Base-by-base conservation (phyloP, 2,329 filamentous ascomycete genomes). In the Venturia pyrina region DNA sequence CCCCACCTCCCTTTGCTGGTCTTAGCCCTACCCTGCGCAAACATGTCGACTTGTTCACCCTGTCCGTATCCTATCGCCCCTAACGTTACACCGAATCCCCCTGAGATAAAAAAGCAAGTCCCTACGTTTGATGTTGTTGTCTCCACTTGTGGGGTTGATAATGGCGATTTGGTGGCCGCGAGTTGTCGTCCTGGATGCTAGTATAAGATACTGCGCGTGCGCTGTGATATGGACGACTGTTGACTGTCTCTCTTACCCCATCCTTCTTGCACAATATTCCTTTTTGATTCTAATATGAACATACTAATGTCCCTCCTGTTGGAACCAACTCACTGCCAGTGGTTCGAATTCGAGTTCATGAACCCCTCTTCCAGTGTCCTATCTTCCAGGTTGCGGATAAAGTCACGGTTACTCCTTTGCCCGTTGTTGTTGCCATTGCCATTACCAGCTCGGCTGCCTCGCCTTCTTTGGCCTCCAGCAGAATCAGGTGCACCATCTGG, bases 311-410 rank as follows among this genome's bases (percentile, higher is more conserved):
- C 19, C 11, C 32, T 59, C 53, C 53, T 37, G 53, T 34, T 8
- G 7, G 15, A 19, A 32, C 37, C 32, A 32, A 19, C 53, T 81
- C 80, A 86, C 72, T 86, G 83, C 84, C 89, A 96, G 76, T 95
- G 90, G 34, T 72, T 70, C 81, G 87, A 86, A 69, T 85, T 81
- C 81, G 87, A 85, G 69, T 84, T 81, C 85, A 92, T 90, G 73
- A 92, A 97, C 1, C 92, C 91, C 76, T 98, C 93, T 76, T 96
- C 93, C 66, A 98, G 80, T 1, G 93, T 97, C 44, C 95, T 86
- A 78, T 98, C 95, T 78, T 99, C 95, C 69, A 99, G 81, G 68
- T 90, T 97, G 65, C 95, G 87, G 71, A 99, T 96, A 74, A 99
- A 97, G 74, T 98, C 93, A 53, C 92, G 83, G n/a, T 67, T 67